phyloP scores from a whole-genome alignment of 2,329 filamentous ascomycete species.

The Chrysoporthe deuterocubensis region DNA sequence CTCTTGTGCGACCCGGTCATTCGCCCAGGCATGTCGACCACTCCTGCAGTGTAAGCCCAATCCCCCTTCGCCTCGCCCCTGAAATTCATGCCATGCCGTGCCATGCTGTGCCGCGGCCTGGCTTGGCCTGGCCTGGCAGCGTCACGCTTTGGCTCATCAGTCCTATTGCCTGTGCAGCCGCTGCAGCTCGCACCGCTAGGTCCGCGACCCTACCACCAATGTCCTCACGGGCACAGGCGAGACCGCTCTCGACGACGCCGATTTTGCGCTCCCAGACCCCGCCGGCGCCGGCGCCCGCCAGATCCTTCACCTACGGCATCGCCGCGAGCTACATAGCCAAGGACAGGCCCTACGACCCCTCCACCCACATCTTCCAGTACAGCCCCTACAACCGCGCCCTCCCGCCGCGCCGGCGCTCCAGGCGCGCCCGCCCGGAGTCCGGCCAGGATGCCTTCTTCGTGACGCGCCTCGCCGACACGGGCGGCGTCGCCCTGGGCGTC shows the following conservation, averaged over 20 bases:
- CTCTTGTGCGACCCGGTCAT: conserved; percentile 27
- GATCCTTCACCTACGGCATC: conserved; percentile 67
- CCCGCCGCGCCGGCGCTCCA: conserved; percentile 54
- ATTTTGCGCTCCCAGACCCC: conserved; percentile 31
- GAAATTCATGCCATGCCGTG: conserved; percentile 8
- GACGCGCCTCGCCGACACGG: conserved; percentile 71
- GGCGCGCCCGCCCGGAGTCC: conserved; percentile 70
- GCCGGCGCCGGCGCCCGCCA: conserved; percentile 25
- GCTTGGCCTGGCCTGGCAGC: not conserved
- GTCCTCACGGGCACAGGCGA: not conserved
- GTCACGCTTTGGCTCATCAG: conserved; percentile 11
- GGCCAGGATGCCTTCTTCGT: conserved; percentile 98
- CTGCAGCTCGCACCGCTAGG: conserved; percentile 11
- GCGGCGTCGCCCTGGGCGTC: conserved; percentile 80
- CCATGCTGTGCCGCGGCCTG: not conserved
- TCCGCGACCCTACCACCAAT: not conserved
- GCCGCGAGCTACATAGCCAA: conserved; percentile 79
- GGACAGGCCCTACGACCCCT: conserved; percentile 67
- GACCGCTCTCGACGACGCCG: conserved; percentile 7
- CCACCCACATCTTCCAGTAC: conserved; percentile 74
- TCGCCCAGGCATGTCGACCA: conserved; percentile 26
- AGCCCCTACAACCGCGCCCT: conserved; percentile 66
- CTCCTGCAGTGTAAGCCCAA: conserved; percentile 28
- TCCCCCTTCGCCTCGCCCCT: conserved; percentile 1
- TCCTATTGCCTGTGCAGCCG: not conserved